phyloP scores from a whole-genome alignment of 805 yeast genomes.

The Nakazawaea ambrosiae region DNA sequence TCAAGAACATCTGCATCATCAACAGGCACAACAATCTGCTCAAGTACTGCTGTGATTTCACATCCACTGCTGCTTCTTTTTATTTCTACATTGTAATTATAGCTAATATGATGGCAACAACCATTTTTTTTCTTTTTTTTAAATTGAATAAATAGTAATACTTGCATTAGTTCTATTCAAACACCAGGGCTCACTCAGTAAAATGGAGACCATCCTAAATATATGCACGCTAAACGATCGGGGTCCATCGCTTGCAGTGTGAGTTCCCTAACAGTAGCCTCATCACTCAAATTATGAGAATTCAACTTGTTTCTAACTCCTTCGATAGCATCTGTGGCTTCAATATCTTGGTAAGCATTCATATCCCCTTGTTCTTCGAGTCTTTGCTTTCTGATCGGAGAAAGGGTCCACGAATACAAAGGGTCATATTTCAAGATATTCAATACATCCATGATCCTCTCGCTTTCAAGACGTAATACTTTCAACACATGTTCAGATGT shows the following conservation, averaged over 20 bases:
- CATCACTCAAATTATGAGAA: constrained; percentile 66
- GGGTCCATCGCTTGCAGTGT: constrained; percentile 69
- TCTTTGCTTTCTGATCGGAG: constrained; percentile 58
- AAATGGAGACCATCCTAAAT: constrained; percentile 82
- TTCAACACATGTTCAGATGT: constrained; percentile 69
- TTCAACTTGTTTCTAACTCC: constrained; percentile 64
- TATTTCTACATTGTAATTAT: too few relatives aligned
- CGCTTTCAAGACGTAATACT: constrained; percentile 58
- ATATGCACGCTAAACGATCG: constrained; percentile 64
- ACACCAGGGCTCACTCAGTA: constrained; percentile 32
- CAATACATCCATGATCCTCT: constrained; percentile 70
- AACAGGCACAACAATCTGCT: too few relatives aligned
- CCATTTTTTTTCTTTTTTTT: too few relatives aligned
- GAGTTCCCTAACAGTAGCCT: constrained; percentile 77
- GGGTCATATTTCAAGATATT: constrained; percentile 92
- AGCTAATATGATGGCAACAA: too few relatives aligned
- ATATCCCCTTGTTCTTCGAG: constrained; percentile 29
- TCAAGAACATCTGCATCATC: too few relatives aligned
- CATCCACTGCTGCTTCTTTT: too few relatives aligned
- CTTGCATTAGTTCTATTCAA: too few relatives aligned
- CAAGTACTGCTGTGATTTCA: too few relatives aligned
- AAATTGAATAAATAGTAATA: too few relatives aligned
- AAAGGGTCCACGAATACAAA: constrained; percentile 81
- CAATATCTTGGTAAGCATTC: constrained; percentile 21
- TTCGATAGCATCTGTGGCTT: constrained; percentile 67